These are phyloP conservation scores for Beauveria pseudobassiana DNA, from an alignment of 2,329 filamentous ascomycete genomes.

Conservation along the genomic window DNA sequence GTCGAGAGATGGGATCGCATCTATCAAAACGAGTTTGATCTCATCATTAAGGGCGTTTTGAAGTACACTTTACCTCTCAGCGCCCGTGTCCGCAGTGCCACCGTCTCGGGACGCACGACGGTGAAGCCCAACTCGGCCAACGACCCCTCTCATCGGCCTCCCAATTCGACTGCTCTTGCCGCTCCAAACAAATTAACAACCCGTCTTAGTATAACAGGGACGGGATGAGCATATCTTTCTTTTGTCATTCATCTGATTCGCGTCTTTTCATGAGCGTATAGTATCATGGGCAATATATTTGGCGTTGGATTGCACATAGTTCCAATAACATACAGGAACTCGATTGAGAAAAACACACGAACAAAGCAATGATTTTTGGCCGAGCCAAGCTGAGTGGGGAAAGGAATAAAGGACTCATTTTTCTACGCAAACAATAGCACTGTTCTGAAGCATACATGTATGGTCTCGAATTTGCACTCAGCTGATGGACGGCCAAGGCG, in stretches of 20 bases:
- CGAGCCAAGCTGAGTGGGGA: neutral
- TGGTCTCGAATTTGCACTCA: neutral
- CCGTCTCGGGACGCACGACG: conserved; percentile 51
- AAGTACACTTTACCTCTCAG: conserved; percentile 68
- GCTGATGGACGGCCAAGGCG: neutral
- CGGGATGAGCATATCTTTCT: neutral
- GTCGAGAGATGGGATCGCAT: conserved; percentile 85
- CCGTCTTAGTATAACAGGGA: conserved; percentile 4
- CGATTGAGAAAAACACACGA: neutral
- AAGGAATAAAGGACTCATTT: neutral
- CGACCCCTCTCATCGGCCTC: conserved; percentile 50
- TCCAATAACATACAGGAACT: neutral
- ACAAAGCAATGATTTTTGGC: neutral
- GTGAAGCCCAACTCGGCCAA: conserved; percentile 58
- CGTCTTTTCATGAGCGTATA: conserved; percentile 3
- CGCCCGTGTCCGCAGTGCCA: conserved; percentile 50
- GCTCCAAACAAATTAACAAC: conserved; percentile 12
- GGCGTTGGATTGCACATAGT: conserved; percentile 8
- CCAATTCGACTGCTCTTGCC: conserved; percentile 60
- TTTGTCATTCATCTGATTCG: conserved; percentile 9
- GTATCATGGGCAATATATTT: conserved; percentile 8
- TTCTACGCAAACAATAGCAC: neutral
- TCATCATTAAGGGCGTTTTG: conserved; percentile 85
- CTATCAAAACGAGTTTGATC: conserved; percentile 82
- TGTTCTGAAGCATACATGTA: neutral